Conservation (phyloP, 257 asterid species). For the Ilex aquifolium region DNA sequence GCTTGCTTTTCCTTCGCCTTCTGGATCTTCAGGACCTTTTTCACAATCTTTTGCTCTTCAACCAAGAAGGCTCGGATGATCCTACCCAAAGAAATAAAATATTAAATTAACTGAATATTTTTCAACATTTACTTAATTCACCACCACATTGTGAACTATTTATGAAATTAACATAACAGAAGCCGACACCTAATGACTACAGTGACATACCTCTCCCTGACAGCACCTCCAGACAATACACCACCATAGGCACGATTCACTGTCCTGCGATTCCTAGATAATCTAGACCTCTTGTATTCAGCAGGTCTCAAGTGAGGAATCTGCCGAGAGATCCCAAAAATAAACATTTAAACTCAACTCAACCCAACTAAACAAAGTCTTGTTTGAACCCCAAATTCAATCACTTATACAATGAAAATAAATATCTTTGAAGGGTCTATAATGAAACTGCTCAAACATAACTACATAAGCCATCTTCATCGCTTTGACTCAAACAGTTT, state of each 20-base stretch:
- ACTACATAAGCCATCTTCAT: too few relatives aligned
- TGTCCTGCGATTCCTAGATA: slow-evolving; percentile 65
- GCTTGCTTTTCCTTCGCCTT: slow-evolving; percentile 54
- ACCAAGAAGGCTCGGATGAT: slow-evolving; percentile 70
- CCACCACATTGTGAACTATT: too few relatives aligned
- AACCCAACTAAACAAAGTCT: too few relatives aligned
- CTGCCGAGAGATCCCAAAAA: slow-evolving; percentile 14
- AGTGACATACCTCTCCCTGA: slow-evolving; percentile 53
- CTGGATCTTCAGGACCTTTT: slow-evolving; percentile 69
- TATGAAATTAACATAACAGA: not conserved
- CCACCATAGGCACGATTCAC: slow-evolving; percentile 77
- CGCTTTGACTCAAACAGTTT: too few relatives aligned
- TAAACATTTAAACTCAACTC: too few relatives aligned
- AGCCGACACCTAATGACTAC: not conserved
- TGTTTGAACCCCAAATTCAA: too few relatives aligned
- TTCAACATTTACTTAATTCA: not conserved
- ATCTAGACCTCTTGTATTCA: slow-evolving; percentile 70
- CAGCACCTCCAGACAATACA: slow-evolving; percentile 60
- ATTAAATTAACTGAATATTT: too few relatives aligned
- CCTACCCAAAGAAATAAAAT: slow-evolving; percentile 20
- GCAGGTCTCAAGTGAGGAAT: slow-evolving; percentile 75
- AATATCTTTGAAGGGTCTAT: too few relatives aligned
- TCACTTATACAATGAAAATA: too few relatives aligned
- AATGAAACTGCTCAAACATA: too few relatives aligned
- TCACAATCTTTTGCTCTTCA: slow-evolving; percentile 70